phyloP scores from a whole-genome alignment of 257 asterid genomes.

The Cruciata laevipes region DNA sequence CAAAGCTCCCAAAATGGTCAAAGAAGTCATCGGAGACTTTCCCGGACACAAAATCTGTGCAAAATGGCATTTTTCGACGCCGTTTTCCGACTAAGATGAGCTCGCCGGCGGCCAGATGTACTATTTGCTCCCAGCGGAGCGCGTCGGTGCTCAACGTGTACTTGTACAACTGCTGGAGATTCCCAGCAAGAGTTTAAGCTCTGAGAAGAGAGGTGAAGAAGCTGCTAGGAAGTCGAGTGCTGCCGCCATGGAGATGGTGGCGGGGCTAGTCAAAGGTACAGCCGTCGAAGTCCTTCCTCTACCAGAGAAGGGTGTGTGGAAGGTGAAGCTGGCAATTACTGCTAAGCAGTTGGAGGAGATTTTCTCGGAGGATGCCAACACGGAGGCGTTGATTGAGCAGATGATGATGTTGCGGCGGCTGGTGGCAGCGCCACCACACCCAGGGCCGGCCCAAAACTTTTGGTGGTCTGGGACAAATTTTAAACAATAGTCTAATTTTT shows the following conservation, averaged over 20 bases:
- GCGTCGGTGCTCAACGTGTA: not conserved
- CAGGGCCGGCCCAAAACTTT: no score
- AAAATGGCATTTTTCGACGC: constrained; percentile 18
- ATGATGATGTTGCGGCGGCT: constrained; percentile 52
- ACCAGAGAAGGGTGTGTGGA: constrained; percentile 50
- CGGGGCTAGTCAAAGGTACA: constrained; percentile 20
- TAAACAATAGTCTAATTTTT: no score
- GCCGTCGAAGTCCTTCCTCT: constrained; percentile 28
- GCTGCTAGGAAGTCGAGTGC: constrained; percentile 21
- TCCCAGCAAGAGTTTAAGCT: no score
- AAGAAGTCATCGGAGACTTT: constrained; percentile 27
- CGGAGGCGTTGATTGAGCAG: constrained; percentile 61
- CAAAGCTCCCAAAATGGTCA: constrained; percentile 31
- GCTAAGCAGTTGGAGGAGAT: constrained; percentile 44
- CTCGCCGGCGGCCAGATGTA: constrained; percentile 30
- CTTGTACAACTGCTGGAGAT: not conserved
- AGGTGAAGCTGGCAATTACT: constrained; percentile 52
- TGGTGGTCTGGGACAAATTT: no score
- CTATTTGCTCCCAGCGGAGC: constrained; percentile 18
- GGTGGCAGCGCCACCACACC: constrained; percentile 10
- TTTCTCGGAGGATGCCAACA: constrained; percentile 46
- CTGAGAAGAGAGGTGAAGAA: constrained; percentile 5
- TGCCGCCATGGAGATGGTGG: constrained; percentile 13
- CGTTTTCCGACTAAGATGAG: constrained; percentile 24
- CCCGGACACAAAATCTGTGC: constrained; percentile 30